Base-by-base conservation (phyloP, 306 rosid species). In the Fragaria iinumae region DNA sequence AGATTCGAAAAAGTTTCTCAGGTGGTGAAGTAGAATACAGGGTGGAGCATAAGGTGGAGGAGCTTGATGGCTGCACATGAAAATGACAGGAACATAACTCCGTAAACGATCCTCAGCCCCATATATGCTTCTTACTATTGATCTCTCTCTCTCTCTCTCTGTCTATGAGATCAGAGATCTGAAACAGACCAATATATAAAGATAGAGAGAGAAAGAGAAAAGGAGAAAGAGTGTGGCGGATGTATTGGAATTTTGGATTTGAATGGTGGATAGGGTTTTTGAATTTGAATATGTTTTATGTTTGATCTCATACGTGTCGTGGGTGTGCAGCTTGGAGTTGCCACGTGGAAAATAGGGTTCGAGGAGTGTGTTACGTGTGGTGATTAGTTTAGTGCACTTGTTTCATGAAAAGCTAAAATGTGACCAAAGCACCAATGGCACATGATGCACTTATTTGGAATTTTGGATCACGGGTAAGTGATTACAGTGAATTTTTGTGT, bases 41-140 rank as follows among this genome's bases (percentile, higher is more conserved):
- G 90, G 77, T 79, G 83, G 53, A 86, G 90, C 76, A 82, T 60
- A 65, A 86, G 90, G 67, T 82, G 83, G 59, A 89, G 39, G 57
- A 89, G 67, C 83, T 67, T 72, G 87, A 89, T 75, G 88, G 84
- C 81, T 78, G 86, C 65, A 53, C 76, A 82, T 6, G 84, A 84
- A 71, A 82, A 73, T n/a, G 88, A 80, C 39, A 88, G 53, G 86
- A 84, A 86, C 80, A 86, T 27, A 76, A 89, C 43, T 36, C 87
- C 90, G 78, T 86, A 86, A 71, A 80, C 81, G 75, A 84, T 83
- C 77, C 81, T 74, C 6, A 85, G 47, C 11, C 75, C 86, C 84
- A 78, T 69, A 23, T 23, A 9, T 57, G 34, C 63, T 12, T 8
- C 0, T 8, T 21, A 9, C 17, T 39, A 41, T 11, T n/a, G 4